Conservation (phyloP, 2,329 filamentous ascomycete species). For the Cercospora nicotianae region DNA sequence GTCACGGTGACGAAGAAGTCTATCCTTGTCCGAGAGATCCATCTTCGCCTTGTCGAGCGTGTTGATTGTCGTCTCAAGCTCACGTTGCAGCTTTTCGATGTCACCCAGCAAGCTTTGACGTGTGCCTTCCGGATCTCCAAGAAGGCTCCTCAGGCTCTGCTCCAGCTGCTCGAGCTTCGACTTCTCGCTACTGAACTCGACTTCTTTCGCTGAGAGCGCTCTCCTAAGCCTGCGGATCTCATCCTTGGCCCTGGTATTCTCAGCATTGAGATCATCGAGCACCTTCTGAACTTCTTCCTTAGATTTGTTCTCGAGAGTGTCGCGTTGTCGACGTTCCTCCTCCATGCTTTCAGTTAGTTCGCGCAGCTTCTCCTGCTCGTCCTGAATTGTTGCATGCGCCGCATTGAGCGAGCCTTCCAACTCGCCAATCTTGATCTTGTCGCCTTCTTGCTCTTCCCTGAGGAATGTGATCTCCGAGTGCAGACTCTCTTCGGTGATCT, state of each 20-base stretch:
- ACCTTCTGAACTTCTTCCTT: constrained; percentile 95
- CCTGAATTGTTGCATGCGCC: constrained; percentile 75
- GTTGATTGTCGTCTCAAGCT: constrained; percentile 78
- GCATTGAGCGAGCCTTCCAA: constrained; percentile 79
- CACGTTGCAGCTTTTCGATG: constrained; percentile 78
- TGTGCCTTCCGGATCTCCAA: constrained; percentile 85
- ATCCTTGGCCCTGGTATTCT: constrained; percentile 78
- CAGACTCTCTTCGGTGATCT: constrained; percentile 87
- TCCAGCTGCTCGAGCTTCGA: constrained; percentile 87
- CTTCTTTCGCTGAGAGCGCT: constrained; percentile 76
- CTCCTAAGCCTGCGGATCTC: constrained; percentile 81
- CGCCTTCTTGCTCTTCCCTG: constrained; percentile 91
- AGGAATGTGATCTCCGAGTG: constrained; percentile 94
- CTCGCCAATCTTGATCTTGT: constrained; percentile 97
- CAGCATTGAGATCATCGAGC: constrained; percentile 86
- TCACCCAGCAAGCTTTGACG: constrained; percentile 81
- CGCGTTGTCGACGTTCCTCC: constrained; percentile 80
- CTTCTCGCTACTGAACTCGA: constrained; percentile 88
- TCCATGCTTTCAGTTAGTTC: constrained; percentile 64
- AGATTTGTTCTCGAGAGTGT: constrained; percentile 81
- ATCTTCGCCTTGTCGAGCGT: constrained; percentile 78
- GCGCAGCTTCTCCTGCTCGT: constrained; percentile 70
- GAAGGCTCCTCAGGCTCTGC: constrained; percentile 78
- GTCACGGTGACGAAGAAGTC: constrained; percentile 85
- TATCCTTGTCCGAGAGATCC: constrained; percentile 84